phyloP scores from a whole-genome alignment of 1,139 yeast species.

The Saccharomyces hybrid region DNA sequence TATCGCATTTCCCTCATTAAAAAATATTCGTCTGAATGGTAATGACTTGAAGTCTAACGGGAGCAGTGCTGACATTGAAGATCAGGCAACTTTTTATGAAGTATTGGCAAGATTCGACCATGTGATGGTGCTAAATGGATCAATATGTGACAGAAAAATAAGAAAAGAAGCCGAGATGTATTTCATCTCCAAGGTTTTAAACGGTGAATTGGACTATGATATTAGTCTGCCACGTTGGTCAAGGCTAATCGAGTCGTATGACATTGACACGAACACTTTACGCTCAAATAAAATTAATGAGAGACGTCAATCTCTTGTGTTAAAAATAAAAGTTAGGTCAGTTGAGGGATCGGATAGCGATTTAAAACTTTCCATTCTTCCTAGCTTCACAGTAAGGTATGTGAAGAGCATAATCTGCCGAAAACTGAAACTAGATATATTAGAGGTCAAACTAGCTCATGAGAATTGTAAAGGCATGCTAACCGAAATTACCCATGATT shows the following conservation, averaged over 20 bases:
- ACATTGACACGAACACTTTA: slow-evolving; percentile 1
- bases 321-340: background rate
- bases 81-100: slow-evolving; percentile 18
- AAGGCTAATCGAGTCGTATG: slow-evolving; percentile 15
- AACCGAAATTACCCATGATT: slow-evolving; percentile 17
- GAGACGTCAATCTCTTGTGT: background rate
- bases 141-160: slow-evolving; percentile 39
- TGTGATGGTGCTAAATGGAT: slow-evolving; percentile 49
- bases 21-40: background rate
- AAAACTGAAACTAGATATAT: slow-evolving; percentile 5
- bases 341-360: slow-evolving; percentile 4
- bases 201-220: slow-evolving; percentile 31
- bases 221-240: slow-evolving; percentile 13
- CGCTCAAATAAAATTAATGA: background rate
- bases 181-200: slow-evolving; percentile 47
- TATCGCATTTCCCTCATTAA: slow-evolving; percentile 30
- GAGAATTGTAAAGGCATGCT: slow-evolving; percentile 6
- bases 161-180: slow-evolving; percentile 61
- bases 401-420: slow-evolving; percentile 19
- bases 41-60: slow-evolving; percentile 37
- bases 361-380: slow-evolving; percentile 8
- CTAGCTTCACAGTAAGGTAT: slow-evolving; percentile 17
- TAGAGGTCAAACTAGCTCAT: slow-evolving; percentile 10
- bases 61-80: slow-evolving; percentile 38
- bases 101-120: slow-evolving; percentile 44